Evolutionary conservation across 345 rosid genomes (phyloP).

Genomic region (Aethionema arabicum): DNA sequence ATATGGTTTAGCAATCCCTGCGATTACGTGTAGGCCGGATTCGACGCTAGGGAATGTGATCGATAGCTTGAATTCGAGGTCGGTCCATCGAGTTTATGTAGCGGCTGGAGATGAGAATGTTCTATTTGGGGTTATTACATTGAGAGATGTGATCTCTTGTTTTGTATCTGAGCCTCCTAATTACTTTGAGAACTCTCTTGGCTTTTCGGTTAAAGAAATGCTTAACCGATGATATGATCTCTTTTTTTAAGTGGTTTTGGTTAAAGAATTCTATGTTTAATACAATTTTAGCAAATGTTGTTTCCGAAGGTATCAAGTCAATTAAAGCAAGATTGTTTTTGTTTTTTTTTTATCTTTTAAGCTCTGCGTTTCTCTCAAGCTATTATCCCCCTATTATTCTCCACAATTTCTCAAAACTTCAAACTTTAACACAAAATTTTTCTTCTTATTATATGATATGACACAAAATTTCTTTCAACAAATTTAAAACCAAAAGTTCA

Average conservation of each 20-base stretch:
- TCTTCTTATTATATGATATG: too few species aligned
- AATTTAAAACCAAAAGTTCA: too few species aligned
- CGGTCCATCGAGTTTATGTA: conserved; percentile 72
- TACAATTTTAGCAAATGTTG: not conserved
- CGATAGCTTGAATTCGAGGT: conserved; percentile 59
- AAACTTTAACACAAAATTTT: too few species aligned
- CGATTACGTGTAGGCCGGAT: conserved; percentile 59
- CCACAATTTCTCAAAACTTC: too few species aligned
- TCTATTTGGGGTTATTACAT: conserved; percentile 77
- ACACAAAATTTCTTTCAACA: too few species aligned
- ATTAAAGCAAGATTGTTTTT: too few species aligned
- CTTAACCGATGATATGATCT: conserved; percentile 41
- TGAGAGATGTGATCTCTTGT: conserved; percentile 88
- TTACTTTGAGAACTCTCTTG: conserved; percentile 57
- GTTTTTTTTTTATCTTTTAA: too few species aligned
- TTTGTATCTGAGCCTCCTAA: conserved; percentile 76
- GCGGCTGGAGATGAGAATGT: conserved; percentile 49
- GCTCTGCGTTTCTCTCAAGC: too few species aligned
- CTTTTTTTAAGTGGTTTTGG: not conserved
- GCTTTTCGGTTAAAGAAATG: conserved; percentile 61
- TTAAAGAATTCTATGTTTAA: not conserved
- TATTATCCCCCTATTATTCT: too few species aligned
- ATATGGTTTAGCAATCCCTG: conserved; percentile 47
- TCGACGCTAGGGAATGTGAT: conserved; percentile 70
- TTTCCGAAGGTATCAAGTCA: too few species aligned